phyloP scores from a whole-genome alignment of 129 eudicot genomes.

The Solidago caesia region DNA sequence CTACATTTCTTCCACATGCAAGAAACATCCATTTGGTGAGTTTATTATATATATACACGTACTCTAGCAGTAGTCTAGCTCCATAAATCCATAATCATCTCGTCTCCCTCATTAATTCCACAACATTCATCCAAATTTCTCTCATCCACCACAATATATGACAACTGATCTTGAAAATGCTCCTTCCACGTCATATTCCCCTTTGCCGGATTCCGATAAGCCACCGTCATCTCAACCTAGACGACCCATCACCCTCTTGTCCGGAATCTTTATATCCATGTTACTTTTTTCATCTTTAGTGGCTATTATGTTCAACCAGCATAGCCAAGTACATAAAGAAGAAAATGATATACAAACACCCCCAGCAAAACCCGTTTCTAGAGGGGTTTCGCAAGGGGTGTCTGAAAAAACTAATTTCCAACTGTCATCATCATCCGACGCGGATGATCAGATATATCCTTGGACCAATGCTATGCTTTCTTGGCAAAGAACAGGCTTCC shows the following conservation, averaged over 20 bases:
- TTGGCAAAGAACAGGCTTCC: constrained; percentile 88
- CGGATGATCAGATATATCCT: constrained; percentile 35
- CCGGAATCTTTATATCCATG: constrained; percentile 42
- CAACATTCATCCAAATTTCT: constrained; percentile 23
- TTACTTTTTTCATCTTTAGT: constrained; percentile 36
- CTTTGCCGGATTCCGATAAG: constrained; percentile 45
- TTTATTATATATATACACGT: not conserved
- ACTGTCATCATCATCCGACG: constrained; percentile 28
- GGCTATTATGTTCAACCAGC: constrained; percentile 31
- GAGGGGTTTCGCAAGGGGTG: constrained; percentile 74
- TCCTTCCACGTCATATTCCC: constrained; percentile 45
- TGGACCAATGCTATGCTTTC: constrained; percentile 82
- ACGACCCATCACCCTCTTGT: constrained; percentile 30
- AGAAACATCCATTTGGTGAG: constrained; percentile 12
- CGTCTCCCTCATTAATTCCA: constrained; percentile 9
- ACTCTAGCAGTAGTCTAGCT: no score
- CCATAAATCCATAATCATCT: constrained; percentile 12
- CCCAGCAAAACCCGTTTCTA: constrained; percentile 33
- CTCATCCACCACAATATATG: constrained; percentile 19
- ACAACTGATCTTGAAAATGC: constrained; percentile 48
- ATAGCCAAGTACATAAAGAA: not conserved
- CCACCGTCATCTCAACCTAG: constrained; percentile 30
- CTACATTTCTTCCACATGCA: constrained; percentile 9
- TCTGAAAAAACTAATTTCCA: constrained; percentile 60
- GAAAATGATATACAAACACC: constrained; percentile 1